Percentiles rank a stretch among this genome's conserved stretches.
Conservation (phyloP, 768 basidiomycete species). For the Leccinum ochraceum region DNA sequence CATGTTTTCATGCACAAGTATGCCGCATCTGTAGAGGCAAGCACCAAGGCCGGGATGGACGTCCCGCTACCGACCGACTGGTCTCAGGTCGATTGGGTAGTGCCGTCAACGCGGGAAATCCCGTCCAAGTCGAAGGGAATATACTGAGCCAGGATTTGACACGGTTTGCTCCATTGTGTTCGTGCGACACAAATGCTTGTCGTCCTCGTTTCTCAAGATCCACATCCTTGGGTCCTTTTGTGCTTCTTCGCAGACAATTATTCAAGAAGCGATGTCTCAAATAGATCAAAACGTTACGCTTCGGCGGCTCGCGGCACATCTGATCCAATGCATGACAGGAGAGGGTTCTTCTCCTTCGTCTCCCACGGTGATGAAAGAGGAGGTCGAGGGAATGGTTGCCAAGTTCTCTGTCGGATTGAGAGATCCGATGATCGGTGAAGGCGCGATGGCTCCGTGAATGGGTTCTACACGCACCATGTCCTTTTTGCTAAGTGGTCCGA, state of each 20-base stretch:
- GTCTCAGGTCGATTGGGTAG: constrained; percentile 20
- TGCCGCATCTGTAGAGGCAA: constrained; percentile 24
- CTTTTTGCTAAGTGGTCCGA: constrained; percentile 34
- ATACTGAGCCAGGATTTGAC: constrained; percentile 36
- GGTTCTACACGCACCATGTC: constrained; percentile 18
- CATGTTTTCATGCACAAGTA: too few species aligned
- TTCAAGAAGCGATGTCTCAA: constrained; percentile 16
- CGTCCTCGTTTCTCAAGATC: constrained; percentile 40
- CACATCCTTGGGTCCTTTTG: constrained; percentile 37
- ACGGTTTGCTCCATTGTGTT: constrained; percentile 20
- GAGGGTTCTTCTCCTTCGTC: not conserved
- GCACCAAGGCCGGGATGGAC: constrained; percentile 21
- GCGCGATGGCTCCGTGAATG: not conserved
- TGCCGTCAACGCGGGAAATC: constrained; percentile 12
- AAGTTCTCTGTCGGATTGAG: constrained; percentile 34
- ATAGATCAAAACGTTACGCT: constrained; percentile 39
- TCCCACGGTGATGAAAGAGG: constrained; percentile 3
- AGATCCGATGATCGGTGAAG: not conserved
- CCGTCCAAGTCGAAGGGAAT: constrained; percentile 14
- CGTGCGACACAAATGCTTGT: constrained; percentile 23
- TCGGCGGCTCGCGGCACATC: constrained; percentile 31
- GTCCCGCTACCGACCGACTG: constrained; percentile 26
- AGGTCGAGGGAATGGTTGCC: constrained; percentile 38
- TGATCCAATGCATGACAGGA: constrained; percentile 12
- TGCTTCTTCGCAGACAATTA: constrained; percentile 8